A percentile compares a stretch with the other conserved stretches of the same genome.
Conservation (phyloP, 1,284 basidiomycete genomes). For the Cerioporus squamosus region DNA sequence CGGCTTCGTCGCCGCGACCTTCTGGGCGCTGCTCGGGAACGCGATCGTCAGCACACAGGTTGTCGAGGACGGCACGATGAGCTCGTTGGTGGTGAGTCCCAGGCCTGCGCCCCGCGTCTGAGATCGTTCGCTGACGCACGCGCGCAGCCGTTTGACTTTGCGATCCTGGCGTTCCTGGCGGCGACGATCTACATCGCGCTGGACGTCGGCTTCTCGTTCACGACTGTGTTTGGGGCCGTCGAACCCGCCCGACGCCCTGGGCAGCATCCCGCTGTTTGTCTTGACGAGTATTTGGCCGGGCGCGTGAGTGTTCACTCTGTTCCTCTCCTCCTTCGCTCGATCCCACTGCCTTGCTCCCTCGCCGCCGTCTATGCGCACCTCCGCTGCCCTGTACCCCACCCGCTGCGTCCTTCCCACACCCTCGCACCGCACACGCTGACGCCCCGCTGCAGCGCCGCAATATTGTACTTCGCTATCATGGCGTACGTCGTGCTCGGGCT, state of each 20-base stretch:
- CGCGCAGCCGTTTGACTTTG: slow-evolving; percentile 62
- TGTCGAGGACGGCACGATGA: slow-evolving; percentile 81
- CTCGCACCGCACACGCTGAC: no score
- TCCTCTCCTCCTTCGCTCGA: neutral
- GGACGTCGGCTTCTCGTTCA: slow-evolving; percentile 73
- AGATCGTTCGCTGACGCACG: no score
- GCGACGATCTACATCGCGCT: slow-evolving; percentile 79
- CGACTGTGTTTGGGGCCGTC: slow-evolving; percentile 62
- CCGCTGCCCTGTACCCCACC: no score
- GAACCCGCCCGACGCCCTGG: slow-evolving; percentile 56
- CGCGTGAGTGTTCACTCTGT: slow-evolving; percentile 50
- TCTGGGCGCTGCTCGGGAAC: slow-evolving; percentile 81
- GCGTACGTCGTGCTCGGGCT: slow-evolving; percentile 72
- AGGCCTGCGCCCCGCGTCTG: slow-evolving; percentile 35
- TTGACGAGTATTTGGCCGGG: slow-evolving; percentile 86
- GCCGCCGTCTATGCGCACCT: no score
- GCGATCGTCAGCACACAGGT: slow-evolving; percentile 82
- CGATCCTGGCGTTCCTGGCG: slow-evolving; percentile 66
- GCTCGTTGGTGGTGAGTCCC: slow-evolving; percentile 59
- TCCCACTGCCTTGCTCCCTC: no score
- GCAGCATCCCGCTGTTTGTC: slow-evolving; percentile 75
- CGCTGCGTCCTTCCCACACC: no score
- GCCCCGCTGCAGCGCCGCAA: slow-evolving; percentile 51
- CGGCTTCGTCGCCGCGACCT: slow-evolving; percentile 69
- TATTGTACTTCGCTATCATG: slow-evolving; percentile 76